A percentile compares a stretch with the other conserved stretches of the same genome.
phyloP scores from a whole-genome alignment of 2,329 filamentous ascomycete genomes.

The Beauveria rudraprayagi region DNA sequence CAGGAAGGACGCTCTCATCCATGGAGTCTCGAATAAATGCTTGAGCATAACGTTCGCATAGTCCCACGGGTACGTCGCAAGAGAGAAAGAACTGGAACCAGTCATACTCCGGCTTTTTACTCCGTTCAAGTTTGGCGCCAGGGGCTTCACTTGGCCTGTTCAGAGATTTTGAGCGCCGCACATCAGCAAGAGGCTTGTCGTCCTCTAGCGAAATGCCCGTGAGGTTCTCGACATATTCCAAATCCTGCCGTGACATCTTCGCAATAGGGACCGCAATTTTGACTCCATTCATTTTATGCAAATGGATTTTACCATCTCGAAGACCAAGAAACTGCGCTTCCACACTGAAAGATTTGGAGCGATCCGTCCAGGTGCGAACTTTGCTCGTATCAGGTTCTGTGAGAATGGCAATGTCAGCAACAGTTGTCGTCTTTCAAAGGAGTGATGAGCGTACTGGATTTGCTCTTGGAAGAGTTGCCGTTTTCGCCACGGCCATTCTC shows the following conservation, averaged over 20 bases:
- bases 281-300: constrained; percentile 96
- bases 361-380: constrained; percentile 88
- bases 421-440: neutral
- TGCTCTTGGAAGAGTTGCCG: constrained; percentile 47
- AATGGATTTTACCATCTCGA: constrained; percentile 91
- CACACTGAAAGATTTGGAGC: constrained; percentile 92
- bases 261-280: constrained; percentile 93
- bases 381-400: constrained; percentile 75
- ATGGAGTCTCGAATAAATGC: constrained; percentile 88
- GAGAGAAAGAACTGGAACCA: constrained; percentile 98
- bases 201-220: constrained; percentile 90
- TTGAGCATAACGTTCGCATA: constrained; percentile 89
- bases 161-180: constrained; percentile 48
- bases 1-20: constrained; percentile 86
- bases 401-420: constrained; percentile 9
- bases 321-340: constrained; percentile 94
- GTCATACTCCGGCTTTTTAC: constrained; percentile 71
- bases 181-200: constrained; percentile 84
- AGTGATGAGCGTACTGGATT: constrained; percentile 56
- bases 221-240: constrained; percentile 85
- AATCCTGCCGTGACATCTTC: constrained; percentile 92
- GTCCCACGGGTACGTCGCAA: constrained; percentile 83
- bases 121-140: constrained; percentile 55
- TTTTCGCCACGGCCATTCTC: constrained; percentile 56
- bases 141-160: constrained; percentile 27